Conservation (phyloP, 176 grass and related monocot species). For the Elymus sibiricus region DNA sequence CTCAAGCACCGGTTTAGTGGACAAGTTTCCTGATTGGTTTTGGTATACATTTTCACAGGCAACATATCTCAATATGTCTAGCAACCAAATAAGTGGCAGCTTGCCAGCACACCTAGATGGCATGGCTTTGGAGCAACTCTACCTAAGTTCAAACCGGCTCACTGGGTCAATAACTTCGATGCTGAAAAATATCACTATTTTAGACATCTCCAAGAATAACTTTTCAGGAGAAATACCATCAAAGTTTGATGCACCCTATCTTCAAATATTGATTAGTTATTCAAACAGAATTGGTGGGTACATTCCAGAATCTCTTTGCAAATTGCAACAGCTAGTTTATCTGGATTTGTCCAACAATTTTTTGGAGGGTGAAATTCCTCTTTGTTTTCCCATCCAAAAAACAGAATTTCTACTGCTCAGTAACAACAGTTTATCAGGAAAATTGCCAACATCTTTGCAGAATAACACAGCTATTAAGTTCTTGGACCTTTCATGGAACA, state of each 20-base stretch:
- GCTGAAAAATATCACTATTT: neutral
- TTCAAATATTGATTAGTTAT: neutral
- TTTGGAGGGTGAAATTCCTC: constrained; percentile 15
- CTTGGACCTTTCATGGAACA: neutral
- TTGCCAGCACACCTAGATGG: neutral
- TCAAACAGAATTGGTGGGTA: constrained; percentile 23
- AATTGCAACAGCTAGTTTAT: neutral
- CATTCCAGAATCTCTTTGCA: constrained; percentile 27
- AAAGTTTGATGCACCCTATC: neutral
- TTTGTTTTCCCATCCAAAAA: neutral
- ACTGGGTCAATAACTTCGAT: neutral
- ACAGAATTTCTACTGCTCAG: neutral
- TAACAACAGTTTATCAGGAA: constrained; percentile 35
- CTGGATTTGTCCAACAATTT: constrained; percentile 21
- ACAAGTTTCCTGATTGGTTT: constrained; percentile 28
- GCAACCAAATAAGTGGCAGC: constrained; percentile 31
- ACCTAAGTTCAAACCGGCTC: neutral
- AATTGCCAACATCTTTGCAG: constrained; percentile 6
- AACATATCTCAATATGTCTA: constrained; percentile 16
- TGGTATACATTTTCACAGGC: constrained; percentile 6
- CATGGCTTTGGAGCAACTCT: neutral
- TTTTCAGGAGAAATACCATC: neutral
- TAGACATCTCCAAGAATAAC: constrained; percentile 23
- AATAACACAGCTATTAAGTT: neutral
- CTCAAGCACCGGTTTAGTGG: neutral